These are phyloP conservation scores for Cyclotella sp. DNA, from an alignment of 108 stramenopile species.

Conservation along the genomic window DNA sequence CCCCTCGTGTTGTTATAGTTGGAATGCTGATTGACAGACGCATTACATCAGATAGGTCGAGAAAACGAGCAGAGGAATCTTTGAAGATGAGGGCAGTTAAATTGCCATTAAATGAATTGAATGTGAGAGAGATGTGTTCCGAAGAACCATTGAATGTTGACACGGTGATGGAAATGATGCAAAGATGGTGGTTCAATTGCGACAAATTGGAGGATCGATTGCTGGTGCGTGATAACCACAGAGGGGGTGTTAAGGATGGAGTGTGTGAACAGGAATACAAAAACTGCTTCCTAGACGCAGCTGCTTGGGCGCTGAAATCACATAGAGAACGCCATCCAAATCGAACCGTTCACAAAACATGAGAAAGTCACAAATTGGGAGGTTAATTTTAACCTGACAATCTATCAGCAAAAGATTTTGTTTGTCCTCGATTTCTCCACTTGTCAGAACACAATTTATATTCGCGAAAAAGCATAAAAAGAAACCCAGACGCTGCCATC, in stretches of 20 bases:
- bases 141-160: conserved; percentile 86
- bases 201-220: conserved; percentile 27
- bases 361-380: background rate
- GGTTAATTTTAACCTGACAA: background rate
- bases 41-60: conserved; percentile 71
- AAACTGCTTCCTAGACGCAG: conserved; percentile 66
- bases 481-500: background rate
- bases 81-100: conserved; percentile 42
- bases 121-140: conserved; percentile 43
- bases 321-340: conserved; percentile 78
- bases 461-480: background rate
- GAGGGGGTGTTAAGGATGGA: background rate
- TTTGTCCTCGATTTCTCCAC: background rate
- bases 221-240: background rate
- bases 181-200: conserved; percentile 76
- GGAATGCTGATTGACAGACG: conserved; percentile 85
- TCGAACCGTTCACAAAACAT: conserved; percentile 50
- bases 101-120: conserved; percentile 64
- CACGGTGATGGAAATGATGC: conserved; percentile 77
- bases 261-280: conserved; percentile 25
- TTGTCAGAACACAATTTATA: too few species aligned
- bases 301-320: conserved; percentile 59
- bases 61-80: conserved; percentile 55
- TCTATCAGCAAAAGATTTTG: background rate
- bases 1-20: conserved; percentile 67